Evolutionary conservation across 768 basidiomycete species (phyloP).

Genomic region (Lenzites betulinus): DNA sequence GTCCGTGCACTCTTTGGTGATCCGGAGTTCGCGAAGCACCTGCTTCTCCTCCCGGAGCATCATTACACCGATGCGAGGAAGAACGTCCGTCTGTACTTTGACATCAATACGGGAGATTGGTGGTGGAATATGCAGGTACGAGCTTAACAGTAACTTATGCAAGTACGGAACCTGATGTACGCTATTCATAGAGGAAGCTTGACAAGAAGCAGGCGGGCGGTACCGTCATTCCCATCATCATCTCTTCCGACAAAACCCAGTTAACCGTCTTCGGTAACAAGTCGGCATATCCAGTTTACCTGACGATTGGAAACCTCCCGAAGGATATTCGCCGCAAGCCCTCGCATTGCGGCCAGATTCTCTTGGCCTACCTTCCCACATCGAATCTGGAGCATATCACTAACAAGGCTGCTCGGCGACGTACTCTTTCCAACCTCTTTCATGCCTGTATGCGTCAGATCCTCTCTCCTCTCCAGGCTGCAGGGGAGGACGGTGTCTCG

Average conservation of each 20-base stretch:
- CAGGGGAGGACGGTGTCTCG: slow-evolving; percentile 33
- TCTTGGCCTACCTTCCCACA: slow-evolving; percentile 30
- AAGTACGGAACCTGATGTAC: slow-evolving; percentile 15
- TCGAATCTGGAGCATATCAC: slow-evolving; percentile 12
- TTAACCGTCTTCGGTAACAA: slow-evolving; percentile 30
- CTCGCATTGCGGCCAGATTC: slow-evolving; percentile 13
- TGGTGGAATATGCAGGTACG: slow-evolving; percentile 51
- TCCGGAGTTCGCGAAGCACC: slow-evolving; percentile 31
- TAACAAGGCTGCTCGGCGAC: slow-evolving; percentile 20
- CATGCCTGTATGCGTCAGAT: slow-evolving; percentile 37
- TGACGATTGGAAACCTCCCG: slow-evolving; percentile 33
- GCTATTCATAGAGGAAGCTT: too few species aligned
- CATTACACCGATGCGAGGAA: slow-evolving; percentile 36
- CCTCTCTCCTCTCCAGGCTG: slow-evolving; percentile 30
- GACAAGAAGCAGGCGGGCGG: too few species aligned
- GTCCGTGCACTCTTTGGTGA: slow-evolving; percentile 37
- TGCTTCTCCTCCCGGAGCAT: slow-evolving; percentile 37
- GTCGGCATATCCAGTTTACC: slow-evolving; percentile 31
- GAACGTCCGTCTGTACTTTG: slow-evolving; percentile 34
- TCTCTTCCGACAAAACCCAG: slow-evolving; percentile 12
- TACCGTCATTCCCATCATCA: slow-evolving; percentile 30
- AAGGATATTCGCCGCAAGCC: slow-evolving; percentile 23
- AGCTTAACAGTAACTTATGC: neutral
- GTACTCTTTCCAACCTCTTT: slow-evolving; percentile 37
- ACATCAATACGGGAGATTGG: slow-evolving; percentile 52